Base-by-base conservation (phyloP, 176 grass and related monocot species). In the Oryza coarctata region DNA sequence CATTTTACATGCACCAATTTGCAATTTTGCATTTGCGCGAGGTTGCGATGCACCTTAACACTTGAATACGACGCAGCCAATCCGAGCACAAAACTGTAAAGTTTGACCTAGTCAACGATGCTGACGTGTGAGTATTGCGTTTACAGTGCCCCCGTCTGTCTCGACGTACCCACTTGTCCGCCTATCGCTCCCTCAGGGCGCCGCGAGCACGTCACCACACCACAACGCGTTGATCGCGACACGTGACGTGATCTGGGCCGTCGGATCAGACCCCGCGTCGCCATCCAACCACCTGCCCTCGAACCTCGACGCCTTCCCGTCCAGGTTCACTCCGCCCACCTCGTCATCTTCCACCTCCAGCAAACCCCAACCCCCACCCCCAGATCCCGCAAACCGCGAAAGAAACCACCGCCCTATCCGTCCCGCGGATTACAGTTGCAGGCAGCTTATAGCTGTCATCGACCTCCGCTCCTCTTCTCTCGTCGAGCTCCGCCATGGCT, bases 261-360 rank as follows among this genome's bases (percentile, higher is more conserved):
- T 65, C 38, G 11, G 83, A 86, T 82, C 29, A 12, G 47, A 12
- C 34, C 33, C 28, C 60, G 9, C 14, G 88, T 82, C 79, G 80
- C 86, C 82, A 91, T 71, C 82, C 83, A 64, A 28, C 41, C 39
- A 22, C n/a, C 14, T 0, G 3, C 20, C 5, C 30, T 0, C 1
- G 75, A 88, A 94, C 66, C 63, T 1, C 70, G 94, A 94, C 85
- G 89, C 87, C 32, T 29, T 86, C 44, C 89, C 47, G 68, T 92
- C 94, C 78, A 50, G 75, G 66, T 97, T 91, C 94, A 60, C 70
- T 30, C 60, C 74, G 63, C 73, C 78, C 32, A 65, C 32, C 44
- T 78, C 55, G 39, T 76, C 84, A 7, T 86, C 79, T 84, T 87
- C 88, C 75, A 20, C 49, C 49, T 32, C 38, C 68, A 63, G 12